phyloP scores from a whole-genome alignment of 805 yeast species.

The Tetrapisispora pingtungensis region DNA sequence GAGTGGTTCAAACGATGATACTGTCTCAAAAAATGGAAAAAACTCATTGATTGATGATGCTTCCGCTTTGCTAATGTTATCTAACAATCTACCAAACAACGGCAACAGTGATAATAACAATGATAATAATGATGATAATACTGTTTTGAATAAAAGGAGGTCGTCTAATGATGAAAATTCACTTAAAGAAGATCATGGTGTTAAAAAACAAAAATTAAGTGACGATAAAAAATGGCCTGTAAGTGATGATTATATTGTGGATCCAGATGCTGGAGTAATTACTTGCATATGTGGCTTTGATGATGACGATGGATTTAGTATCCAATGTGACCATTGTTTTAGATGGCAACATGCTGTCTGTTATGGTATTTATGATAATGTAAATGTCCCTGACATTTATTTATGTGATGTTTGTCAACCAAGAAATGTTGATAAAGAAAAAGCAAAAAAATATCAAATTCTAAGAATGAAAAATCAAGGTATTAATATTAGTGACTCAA shows the following conservation, averaged over 20 bases:
- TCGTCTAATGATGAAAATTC: no score
- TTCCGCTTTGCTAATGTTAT: slow-evolving; percentile 48
- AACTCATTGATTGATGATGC: slow-evolving; percentile 42
- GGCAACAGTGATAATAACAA: no score
- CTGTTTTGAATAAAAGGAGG: no score
- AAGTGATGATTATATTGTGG: slow-evolving; percentile 47
- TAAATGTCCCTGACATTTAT: slow-evolving; percentile 75
- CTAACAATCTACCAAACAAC: slow-evolving; percentile 11
- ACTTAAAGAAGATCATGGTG: not conserved
- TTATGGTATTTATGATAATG: slow-evolving; percentile 63
- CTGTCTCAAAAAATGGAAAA: not conserved
- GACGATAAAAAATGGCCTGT: slow-evolving; percentile 26
- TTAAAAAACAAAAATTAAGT: not conserved
- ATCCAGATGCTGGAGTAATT: slow-evolving; percentile 75
- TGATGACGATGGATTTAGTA: slow-evolving; percentile 90
- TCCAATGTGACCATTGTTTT: slow-evolving; percentile 87
- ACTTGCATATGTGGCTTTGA: slow-evolving; percentile 83
- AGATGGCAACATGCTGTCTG: slow-evolving; percentile 95
- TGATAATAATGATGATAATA: no score
- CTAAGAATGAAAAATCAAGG: slow-evolving; percentile 5
- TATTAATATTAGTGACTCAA: slow-evolving; percentile 8
- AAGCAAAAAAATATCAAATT: slow-evolving; percentile 34
- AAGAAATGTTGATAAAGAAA: slow-evolving; percentile 34
- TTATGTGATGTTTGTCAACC: slow-evolving; percentile 70
- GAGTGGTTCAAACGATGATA: not conserved